Evolutionary conservation across 164 flowering plant species (phyloP), one percentile per base, ranked within the genome.

Genomic region (Nymphaea colorata): DNA sequence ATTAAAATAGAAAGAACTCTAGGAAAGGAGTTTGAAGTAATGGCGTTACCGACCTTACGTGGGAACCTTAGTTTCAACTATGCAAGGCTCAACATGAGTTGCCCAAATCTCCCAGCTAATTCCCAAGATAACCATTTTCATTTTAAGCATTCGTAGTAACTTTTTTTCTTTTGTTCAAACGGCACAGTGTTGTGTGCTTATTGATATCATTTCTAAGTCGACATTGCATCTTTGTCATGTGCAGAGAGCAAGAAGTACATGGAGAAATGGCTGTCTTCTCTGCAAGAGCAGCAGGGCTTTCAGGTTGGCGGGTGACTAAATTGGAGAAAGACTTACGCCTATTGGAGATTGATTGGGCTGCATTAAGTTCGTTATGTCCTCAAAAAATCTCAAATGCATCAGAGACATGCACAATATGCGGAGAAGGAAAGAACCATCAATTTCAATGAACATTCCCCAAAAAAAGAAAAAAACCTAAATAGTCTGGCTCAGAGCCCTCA

Each of bases 221-320:
- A 25, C 36, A 25, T 25, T 51, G 14, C 57, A 51, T 8, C 42
- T 57, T 18, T 43, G 42, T 70, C 41, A 51, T 55, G 59, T 64
- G 51, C 67, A 67, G 75, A 72, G 43, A 64, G 62, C 65, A 59
- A 72, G 43, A 64, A 61, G 66, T 67, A 42, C 53, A 64, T 70
- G 67, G 65, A 70, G 61, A 73, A 70, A 57, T 67, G 70, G 70
- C 70, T 71, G 7, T 71, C 70, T 44, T 69, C 69, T 16, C 63
- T 69, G 43, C 73, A 44, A 25, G n/a, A 59, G 57, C 57, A 51
- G 14, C 42, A 63, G 64, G 57, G 15, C 57, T 51, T 51, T 51
- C 57, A 51, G 14, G 57, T 51, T 51, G 57, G 57, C 57, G 14
- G 57, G 57, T 51, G 57, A 51, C 57, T 8, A 15, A 4, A 51